Evolutionary conservation across 2,329 filamentous ascomycete genomes (phyloP), one percentile per base, ranked within the genome.

Genomic region (Trichoderma lentiforme): DNA sequence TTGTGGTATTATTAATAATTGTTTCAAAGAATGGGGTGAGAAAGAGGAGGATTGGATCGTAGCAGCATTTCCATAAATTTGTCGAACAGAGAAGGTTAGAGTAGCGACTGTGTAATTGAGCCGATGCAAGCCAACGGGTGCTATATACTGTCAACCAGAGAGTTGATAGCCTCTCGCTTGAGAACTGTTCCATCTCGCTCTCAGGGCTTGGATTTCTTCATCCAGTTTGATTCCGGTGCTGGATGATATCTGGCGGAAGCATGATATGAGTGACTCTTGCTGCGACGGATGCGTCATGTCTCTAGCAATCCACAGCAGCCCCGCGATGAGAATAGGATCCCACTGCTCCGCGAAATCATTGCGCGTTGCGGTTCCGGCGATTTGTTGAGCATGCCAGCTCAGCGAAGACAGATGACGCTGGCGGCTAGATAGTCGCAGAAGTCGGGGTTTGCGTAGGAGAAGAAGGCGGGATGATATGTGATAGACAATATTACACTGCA

Each of bases 301-400:
- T 15, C 71, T 74, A 7, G 78, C 77, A 57, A 78, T 73, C 18
- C 76, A 73, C 9, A 80, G 62, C 2, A 80, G 62, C 1, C 75
- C 75, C 1, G 76, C 74, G 18, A 80, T 68, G 2, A 79, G 72
- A 4, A 80, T 75, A 2, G 79, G 79, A 47, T 80, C 79, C 79
- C 79, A 80, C 24, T 80, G 79, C 65, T 80, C 79, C 0, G 74
- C 71, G 51, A 79, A 79, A 18, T 74, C 77, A 39, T 80, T 80
- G 63, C 77, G 77, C 0, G 75, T 68, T 15, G 75, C 76, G 6
- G 78, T 64, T 3, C 78, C 78, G 0, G 78, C 79, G 7, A 80
- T 76, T 2, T 76, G 78, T 34, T 79, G 78, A 2, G 74, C 77
- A 30, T 80, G 79, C 79, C 79, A 74, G 39, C 76, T 77, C 15